Evolutionary conservation across 495 filamentous ascomycete species (phyloP), one percentile per base, ranked within the genome.

Genomic region (Lasiosphaeriaceae sp.): DNA sequence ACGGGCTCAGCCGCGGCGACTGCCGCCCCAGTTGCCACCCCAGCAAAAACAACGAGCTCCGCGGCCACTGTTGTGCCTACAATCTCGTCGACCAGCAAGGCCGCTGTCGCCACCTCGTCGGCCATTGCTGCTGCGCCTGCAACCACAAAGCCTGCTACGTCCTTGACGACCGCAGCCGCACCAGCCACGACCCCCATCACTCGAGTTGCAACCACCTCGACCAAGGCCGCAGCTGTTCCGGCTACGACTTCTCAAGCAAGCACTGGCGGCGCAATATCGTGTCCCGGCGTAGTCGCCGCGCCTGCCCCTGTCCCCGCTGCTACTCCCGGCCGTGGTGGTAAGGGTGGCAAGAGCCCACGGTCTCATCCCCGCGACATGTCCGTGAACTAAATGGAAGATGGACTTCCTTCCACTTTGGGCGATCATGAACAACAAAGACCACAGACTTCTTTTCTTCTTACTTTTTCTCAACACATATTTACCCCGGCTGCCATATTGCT

Each of bases 121-220:
- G 39, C 50, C 43, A 47, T 46, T 50, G 19, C 55, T 52, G 47
- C 47, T n/a, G 55, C n/a, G 29, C 19, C 47, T 14, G 20, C 21
- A 7, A 29, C 47, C 49, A 52, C 47, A 19, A 51, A 24, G 26
- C 35, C 50, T 23, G 50, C 50, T 12, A 53, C 39, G n/a, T 12
- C 39, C 39, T 5, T 16, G 9, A 43, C 39, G 9, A 43, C 9
- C 39, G 39, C 39, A 1, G 14, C 39, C n/a, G 14, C n/a, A n/a
- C n/a, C n/a, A n/a, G n/a, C n/a, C n/a, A n/a, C n/a, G n/a, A n/a
- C n/a, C n/a, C n/a, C n/a, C n/a, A n/a, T n/a, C n/a, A n/a, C n/a
- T n/a, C n/a, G 5, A 12, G 39, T n/a, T 1, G 14, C 39, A 2
- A 17, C 37, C 12, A 17, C 39, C 12, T 16, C 39, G 7, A 43